phyloP scores from a whole-genome alignment of 768 basidiomycete genomes.

The Macrocybe gigantea region DNA sequence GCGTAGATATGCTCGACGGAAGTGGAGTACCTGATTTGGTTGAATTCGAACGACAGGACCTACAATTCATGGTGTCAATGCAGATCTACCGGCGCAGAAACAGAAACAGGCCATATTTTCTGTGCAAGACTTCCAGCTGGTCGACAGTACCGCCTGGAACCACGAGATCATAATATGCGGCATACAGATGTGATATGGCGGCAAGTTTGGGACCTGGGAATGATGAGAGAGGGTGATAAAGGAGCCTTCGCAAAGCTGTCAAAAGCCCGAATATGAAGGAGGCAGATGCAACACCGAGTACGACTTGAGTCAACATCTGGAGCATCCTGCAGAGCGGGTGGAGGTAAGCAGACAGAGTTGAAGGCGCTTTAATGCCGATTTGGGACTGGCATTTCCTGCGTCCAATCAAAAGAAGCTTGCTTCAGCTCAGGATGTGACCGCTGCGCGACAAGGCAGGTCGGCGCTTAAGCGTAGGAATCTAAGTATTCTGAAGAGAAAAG shows the following conservation, averaged over 20 bases:
- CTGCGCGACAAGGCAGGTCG: no score
- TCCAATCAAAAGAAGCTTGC: no score
- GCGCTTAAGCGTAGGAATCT: no score
- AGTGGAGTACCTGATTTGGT: slow-evolving; percentile 26
- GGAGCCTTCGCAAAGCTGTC: slow-evolving; percentile 9
- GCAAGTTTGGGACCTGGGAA: slow-evolving; percentile 25
- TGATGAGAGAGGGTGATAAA: slow-evolving; percentile 18
- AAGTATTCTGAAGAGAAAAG: no score
- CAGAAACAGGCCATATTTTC: slow-evolving; percentile 15
- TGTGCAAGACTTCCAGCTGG: slow-evolving; percentile 20
- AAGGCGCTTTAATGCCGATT: no score
- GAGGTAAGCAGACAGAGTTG: no score
- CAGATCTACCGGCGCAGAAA: neutral
- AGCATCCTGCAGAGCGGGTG: no score
- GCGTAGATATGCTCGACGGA: neutral
- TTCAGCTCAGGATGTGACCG: no score
- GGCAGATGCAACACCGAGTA: no score
- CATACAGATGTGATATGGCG: slow-evolving; percentile 18
- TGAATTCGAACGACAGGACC: slow-evolving; percentile 30
- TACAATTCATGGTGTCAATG: slow-evolving; percentile 6
- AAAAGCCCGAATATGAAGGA: no score
- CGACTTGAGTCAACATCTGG: no score
- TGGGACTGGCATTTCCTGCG: no score
- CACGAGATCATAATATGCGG: slow-evolving; percentile 20
- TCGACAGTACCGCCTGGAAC: slow-evolving; percentile 14